Evolutionary conservation across 352 stramenopile species (phyloP).

Genomic region (Phytopythium oedochilum): DNA sequence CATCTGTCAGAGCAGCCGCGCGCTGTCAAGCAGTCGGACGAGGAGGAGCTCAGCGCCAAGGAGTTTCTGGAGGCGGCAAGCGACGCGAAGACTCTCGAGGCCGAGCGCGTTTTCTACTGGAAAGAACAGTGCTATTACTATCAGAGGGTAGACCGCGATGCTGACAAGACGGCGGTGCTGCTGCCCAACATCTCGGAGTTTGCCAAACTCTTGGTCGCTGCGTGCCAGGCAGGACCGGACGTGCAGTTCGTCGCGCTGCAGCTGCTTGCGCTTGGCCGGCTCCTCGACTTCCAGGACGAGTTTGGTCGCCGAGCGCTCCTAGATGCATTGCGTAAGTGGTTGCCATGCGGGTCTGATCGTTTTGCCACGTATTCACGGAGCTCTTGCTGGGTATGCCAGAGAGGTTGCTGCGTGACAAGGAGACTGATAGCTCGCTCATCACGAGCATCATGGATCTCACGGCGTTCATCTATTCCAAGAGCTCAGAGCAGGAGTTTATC

Average conservation of each 20-base stretch:
- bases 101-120: conserved; percentile 74
- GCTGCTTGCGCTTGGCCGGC: conserved; percentile 51
- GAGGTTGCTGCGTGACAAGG: conserved; percentile 48
- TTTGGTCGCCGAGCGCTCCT: conserved; percentile 71
- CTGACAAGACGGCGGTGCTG: conserved; percentile 43
- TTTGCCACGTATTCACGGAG: neutral
- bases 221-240: conserved; percentile 35
- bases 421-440: conserved; percentile 56
- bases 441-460: conserved; percentile 70
- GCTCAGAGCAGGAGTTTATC: conserved; percentile 72
- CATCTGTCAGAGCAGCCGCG: conserved; percentile 35
- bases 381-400: conserved; percentile 18
- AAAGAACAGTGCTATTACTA: conserved; percentile 76
- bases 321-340: conserved; percentile 44
- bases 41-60: conserved; percentile 37
- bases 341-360: neutral
- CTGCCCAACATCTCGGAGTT: conserved; percentile 69
- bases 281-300: conserved; percentile 78
- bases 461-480: conserved; percentile 65
- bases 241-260: conserved; percentile 70
- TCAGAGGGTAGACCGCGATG: conserved; percentile 50
- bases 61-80: conserved; percentile 36
- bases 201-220: conserved; percentile 53
- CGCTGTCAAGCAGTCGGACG: conserved; percentile 20
- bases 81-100: conserved; percentile 25